phyloP scores from a whole-genome alignment of 2,329 filamentous ascomycete species.

The Pezicula carpinea region DNA sequence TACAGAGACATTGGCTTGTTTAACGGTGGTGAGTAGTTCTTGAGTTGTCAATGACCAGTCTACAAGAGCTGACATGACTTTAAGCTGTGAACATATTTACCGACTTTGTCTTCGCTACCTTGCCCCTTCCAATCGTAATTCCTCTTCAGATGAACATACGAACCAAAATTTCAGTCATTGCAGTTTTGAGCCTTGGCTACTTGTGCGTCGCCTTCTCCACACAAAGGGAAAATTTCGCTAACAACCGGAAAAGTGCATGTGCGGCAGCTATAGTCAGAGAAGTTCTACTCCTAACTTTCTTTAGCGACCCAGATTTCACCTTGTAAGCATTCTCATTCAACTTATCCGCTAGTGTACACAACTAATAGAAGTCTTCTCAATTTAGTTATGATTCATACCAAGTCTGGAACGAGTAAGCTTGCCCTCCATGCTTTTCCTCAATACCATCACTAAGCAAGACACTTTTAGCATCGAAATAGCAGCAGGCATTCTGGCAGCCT shows the following conservation, averaged over 20 bases:
- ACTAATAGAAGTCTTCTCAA: background rate
- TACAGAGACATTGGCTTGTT: constrained; percentile 2
- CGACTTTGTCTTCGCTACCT: constrained; percentile 35
- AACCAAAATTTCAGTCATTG: constrained; percentile 32
- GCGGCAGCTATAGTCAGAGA: constrained; percentile 39
- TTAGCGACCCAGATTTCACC: constrained; percentile 32
- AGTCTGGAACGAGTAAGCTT: constrained; percentile 35
- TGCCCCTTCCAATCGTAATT: constrained; percentile 37
- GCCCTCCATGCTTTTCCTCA: background rate
- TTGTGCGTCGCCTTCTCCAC: constrained; percentile 15
- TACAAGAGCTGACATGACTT: background rate
- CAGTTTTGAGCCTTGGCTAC: constrained; percentile 35
- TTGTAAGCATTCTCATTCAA: constrained; percentile 8
- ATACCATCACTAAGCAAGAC: background rate
- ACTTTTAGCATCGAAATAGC: constrained; percentile 35
- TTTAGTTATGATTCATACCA: constrained; percentile 30
- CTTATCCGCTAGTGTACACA: background rate
- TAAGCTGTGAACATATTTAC: constrained; percentile 30
- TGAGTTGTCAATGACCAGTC: background rate
- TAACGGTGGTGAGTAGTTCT: constrained; percentile 7
- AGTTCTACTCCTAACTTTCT: constrained; percentile 32
- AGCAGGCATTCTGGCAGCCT: constrained; percentile 38
- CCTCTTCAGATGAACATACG: constrained; percentile 34
- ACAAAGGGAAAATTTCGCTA: background rate
- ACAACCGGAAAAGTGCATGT: constrained; percentile 29